These are phyloP conservation scores for Candida ponderosae DNA, from an alignment of 805 yeast genomes.

Conservation along the genomic window DNA sequence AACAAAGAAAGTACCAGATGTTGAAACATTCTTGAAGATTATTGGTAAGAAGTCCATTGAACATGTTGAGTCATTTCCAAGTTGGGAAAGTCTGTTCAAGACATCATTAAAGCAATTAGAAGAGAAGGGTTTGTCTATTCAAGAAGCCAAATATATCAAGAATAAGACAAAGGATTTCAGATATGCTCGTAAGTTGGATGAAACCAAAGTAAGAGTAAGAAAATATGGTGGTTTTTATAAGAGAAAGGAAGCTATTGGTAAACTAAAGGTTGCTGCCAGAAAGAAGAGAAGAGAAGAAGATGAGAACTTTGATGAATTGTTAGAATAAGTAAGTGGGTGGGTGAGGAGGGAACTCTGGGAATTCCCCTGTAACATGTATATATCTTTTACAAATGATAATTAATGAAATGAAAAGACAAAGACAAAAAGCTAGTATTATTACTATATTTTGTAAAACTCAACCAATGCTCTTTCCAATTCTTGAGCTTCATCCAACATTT, in stretches of 20 bases:
- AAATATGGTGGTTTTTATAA: slow-evolving; percentile 83
- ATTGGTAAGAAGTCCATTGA: slow-evolving; percentile 76
- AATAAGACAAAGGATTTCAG: slow-evolving; percentile 64
- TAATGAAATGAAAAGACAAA: neutral
- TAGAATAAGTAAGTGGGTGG: too few relatives aligned
- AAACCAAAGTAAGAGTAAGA: slow-evolving; percentile 63
- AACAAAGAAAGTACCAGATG: slow-evolving; percentile 54
- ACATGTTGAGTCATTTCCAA: slow-evolving; percentile 59
- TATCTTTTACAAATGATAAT: slow-evolving; percentile 4
- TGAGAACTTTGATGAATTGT: slow-evolving; percentile 9
- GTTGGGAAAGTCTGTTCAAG: slow-evolving; percentile 60
- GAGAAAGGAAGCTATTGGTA: slow-evolving; percentile 57
- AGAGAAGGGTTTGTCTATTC: slow-evolving; percentile 67
- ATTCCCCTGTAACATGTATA: too few relatives aligned
- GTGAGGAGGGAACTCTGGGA: too few relatives aligned
- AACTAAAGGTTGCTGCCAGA: slow-evolving; percentile 33
- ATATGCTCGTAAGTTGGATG: slow-evolving; percentile 46
- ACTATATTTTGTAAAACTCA: slow-evolving; percentile 7
- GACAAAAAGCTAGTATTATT: neutral
- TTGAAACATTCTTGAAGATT: slow-evolving; percentile 58
- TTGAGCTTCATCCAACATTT: slow-evolving; percentile 66
- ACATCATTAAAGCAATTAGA: slow-evolving; percentile 52
- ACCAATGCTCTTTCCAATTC: slow-evolving; percentile 38
- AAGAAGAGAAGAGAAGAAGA: slow-evolving; percentile 31
- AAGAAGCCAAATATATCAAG: slow-evolving; percentile 65